A percentile compares a stretch with the other conserved stretches of the same genome.
phyloP scores from a whole-genome alignment of 2,329 filamentous ascomycete species.

The Ophiostoma australiae region DNA sequence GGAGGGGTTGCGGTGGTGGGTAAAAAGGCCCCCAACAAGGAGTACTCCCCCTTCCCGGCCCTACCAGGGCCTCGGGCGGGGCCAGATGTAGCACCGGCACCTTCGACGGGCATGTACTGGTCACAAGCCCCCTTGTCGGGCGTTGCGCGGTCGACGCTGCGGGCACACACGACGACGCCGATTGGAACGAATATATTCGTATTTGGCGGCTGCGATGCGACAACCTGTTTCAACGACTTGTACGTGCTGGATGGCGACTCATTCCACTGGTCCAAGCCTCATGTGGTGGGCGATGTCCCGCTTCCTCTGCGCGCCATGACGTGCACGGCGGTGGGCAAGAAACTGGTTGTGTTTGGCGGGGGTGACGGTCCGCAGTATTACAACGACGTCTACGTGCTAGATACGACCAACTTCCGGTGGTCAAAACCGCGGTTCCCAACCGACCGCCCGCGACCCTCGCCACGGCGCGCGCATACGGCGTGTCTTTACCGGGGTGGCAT shows the following conservation, averaged over 20 bases:
- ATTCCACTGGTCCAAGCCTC: slow-evolving; percentile 64
- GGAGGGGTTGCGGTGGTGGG: slow-evolving; percentile 24
- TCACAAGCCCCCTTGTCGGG: slow-evolving; percentile 61
- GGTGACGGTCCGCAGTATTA: slow-evolving; percentile 67
- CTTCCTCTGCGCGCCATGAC: slow-evolving; percentile 65
- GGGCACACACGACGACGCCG: slow-evolving; percentile 63
- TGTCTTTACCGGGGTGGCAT: slow-evolving; percentile 67
- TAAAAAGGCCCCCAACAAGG: slow-evolving; percentile 27
- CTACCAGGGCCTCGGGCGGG: slow-evolving; percentile 52
- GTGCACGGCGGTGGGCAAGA: slow-evolving; percentile 64
- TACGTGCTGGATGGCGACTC: slow-evolving; percentile 66
- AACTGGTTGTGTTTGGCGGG: slow-evolving; percentile 64
- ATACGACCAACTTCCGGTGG: slow-evolving; percentile 65
- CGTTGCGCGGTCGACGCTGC: slow-evolving; percentile 54
- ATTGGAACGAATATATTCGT: slow-evolving; percentile 63
- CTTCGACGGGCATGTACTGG: slow-evolving; percentile 70
- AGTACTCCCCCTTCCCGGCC: slow-evolving; percentile 50
- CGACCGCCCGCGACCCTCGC: slow-evolving; percentile 51
- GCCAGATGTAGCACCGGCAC: slow-evolving; percentile 57
- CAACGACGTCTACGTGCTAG: slow-evolving; percentile 67
- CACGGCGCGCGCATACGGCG: slow-evolving; percentile 63
- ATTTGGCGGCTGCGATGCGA: slow-evolving; percentile 64
- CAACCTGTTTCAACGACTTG: slow-evolving; percentile 63
- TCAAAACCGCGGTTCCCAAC: slow-evolving; percentile 56
- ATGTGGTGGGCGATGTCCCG: slow-evolving; percentile 60